These are phyloP conservation scores for Xerophyta viscosa DNA, from an alignment of 106 monocot genomes.

Conservation along the genomic window DNA sequence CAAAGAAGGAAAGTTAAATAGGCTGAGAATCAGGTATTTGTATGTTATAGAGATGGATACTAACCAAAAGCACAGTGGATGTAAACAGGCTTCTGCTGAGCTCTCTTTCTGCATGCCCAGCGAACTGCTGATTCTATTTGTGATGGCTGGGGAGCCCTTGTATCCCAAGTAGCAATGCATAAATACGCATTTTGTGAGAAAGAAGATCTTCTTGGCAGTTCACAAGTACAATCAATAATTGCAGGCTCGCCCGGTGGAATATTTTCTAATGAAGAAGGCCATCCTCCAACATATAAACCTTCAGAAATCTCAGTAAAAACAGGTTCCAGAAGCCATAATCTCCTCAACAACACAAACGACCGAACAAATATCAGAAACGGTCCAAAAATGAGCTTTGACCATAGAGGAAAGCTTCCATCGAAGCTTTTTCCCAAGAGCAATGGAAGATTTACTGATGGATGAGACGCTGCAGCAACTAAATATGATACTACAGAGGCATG, in stretches of 20 bases:
- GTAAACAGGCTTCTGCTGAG: constrained; percentile 61
- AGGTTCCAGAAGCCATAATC: constrained; percentile 50
- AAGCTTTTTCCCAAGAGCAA: constrained; percentile 70
- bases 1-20: too few relatives aligned
- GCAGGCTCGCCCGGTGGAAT: constrained; percentile 81
- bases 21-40: too few relatives aligned
- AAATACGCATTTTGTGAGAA: constrained; percentile 48
- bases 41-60: too few relatives aligned
- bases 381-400: constrained; percentile 64
- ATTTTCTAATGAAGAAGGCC: constrained; percentile 61
- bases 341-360: constrained; percentile 59
- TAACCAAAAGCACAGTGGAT: constrained; percentile 92
- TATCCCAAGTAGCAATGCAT: constrained; percentile 90
- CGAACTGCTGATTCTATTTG: constrained; percentile 78
- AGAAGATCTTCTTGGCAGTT: constrained; percentile 54
- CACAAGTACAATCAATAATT: constrained; percentile 96
- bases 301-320: constrained; percentile 66
- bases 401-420: constrained; percentile 78
- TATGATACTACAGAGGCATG: constrained; percentile 58
- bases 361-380: constrained; percentile 65
- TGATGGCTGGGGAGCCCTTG: constrained; percentile 66
- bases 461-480: constrained; percentile 72
- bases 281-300: constrained; percentile 86
- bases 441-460: constrained; percentile 73
- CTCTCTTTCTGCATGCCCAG: constrained; percentile 73